Evolutionary conservation across 148 eudicot species (phyloP).

Genomic region (Fagopyrum homotropicum): DNA sequence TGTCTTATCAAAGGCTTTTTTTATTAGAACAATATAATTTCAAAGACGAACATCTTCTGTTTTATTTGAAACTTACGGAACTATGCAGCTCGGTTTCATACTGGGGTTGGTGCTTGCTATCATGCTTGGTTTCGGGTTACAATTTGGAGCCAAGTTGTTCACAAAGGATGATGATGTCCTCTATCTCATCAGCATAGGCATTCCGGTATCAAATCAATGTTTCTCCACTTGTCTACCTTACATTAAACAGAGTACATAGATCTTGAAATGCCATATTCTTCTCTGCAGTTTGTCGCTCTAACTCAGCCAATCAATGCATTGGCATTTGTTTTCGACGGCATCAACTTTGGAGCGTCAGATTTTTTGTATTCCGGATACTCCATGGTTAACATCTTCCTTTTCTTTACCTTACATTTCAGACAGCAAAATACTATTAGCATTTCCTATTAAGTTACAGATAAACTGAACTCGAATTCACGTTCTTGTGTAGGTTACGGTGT

Average conservation of each 20-base stretch:
- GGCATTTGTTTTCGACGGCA: slow-evolving; percentile 55
- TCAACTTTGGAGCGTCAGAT: slow-evolving; percentile 57
- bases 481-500: slow-evolving; percentile 51
- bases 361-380: slow-evolving; percentile 53
- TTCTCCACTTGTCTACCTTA: neutral
- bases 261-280: neutral
- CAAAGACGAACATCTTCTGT: no score
- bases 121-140: slow-evolving; percentile 24
- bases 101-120: slow-evolving; percentile 31
- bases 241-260: neutral
- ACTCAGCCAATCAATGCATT: slow-evolving; percentile 55
- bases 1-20: no score
- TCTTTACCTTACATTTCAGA: neutral
- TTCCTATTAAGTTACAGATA: neutral
- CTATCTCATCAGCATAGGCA: slow-evolving; percentile 27
- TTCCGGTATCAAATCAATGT: slow-evolving; percentile 28
- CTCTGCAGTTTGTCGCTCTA: slow-evolving; percentile 42
- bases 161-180: slow-evolving; percentile 30
- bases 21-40: no score
- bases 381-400: slow-evolving; percentile 29
- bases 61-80: neutral
- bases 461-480: neutral
- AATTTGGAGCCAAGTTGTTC: slow-evolving; percentile 23
- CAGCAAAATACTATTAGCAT: neutral
- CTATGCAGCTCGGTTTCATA: slow-evolving; percentile 31